phyloP scores from a whole-genome alignment of 225 moss, liverwort and hornwort species.

The Bryum argenteum region DNA sequence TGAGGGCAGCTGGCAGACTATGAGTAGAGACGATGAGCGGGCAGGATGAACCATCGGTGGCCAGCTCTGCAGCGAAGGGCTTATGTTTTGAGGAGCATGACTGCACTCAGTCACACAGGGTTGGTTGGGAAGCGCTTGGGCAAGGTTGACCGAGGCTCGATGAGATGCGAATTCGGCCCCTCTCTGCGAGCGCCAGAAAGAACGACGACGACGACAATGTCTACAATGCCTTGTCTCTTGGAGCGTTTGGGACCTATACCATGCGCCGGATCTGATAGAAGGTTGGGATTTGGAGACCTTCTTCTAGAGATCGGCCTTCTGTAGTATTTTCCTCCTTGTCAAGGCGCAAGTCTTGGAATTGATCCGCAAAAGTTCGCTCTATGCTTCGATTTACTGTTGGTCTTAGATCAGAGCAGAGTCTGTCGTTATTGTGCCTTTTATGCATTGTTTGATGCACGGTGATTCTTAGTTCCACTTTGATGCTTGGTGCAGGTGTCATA shows the following conservation, averaged over 20 bases:
- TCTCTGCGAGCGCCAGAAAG: conserved; percentile 21
- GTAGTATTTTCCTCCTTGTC: conserved; percentile 29
- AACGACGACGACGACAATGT: conserved; percentile 20
- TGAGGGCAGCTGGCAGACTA: conserved; percentile 34
- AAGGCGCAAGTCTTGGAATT: conserved; percentile 34
- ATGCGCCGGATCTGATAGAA: conserved; percentile 32
- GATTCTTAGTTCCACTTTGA: conserved; percentile 12
- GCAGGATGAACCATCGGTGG: conserved; percentile 62
- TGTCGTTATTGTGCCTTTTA: conserved; percentile 1
- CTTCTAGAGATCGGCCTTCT: conserved; percentile 28
- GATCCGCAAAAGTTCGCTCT: not conserved
- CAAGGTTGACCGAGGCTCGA: conserved; percentile 38
- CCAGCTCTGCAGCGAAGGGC: conserved; percentile 48
- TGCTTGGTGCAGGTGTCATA: conserved; percentile 36
- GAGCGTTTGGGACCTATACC: conserved; percentile 37
- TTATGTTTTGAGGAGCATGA: conserved; percentile 49
- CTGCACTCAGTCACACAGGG: conserved; percentile 52
- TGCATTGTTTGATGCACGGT: conserved; percentile 14
- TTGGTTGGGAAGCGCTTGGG: conserved; percentile 47
- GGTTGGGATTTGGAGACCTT: conserved; percentile 32
- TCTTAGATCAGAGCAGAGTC: conserved; percentile 17
- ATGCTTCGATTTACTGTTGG: conserved; percentile 7
- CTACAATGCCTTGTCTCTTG: conserved; percentile 54
- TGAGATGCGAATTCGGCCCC: conserved; percentile 31
- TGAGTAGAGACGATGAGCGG: conserved; percentile 47